Percentiles rank a stretch among this genome's conserved stretches.
Evolutionary conservation across 805 yeast genomes (phyloP).

Genomic region (Scheffersomyces coipomensis): DNA sequence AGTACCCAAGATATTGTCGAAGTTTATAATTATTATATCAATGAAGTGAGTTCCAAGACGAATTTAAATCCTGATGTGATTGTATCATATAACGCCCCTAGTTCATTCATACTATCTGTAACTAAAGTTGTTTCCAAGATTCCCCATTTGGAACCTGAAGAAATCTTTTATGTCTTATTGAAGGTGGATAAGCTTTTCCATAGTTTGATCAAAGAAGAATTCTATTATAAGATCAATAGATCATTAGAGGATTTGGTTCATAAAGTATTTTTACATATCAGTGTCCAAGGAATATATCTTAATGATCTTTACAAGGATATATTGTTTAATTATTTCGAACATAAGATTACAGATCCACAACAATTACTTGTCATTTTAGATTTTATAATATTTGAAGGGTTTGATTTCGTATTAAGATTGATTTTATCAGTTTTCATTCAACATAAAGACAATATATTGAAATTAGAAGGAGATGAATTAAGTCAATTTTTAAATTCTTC

Average conservation of each 20-base stretch:
- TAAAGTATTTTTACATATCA: slow-evolving; percentile 28
- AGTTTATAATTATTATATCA: slow-evolving; percentile 30
- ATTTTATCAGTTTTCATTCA: slow-evolving; percentile 20
- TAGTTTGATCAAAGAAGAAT: slow-evolving; percentile 28
- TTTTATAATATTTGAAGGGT: slow-evolving; percentile 39
- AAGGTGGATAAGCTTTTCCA: slow-evolving; percentile 26
- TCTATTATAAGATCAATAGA: slow-evolving; percentile 33
- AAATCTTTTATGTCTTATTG: slow-evolving; percentile 31
- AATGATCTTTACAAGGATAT: slow-evolving; percentile 15
- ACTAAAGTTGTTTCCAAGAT: slow-evolving; percentile 15
- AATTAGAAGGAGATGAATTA: slow-evolving; percentile 23
- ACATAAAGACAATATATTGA: slow-evolving; percentile 13
- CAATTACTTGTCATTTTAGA: slow-evolving; percentile 23
- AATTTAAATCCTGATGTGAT: slow-evolving; percentile 6
- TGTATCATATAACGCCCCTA: slow-evolving; percentile 11
- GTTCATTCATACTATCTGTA: slow-evolving; percentile 20
- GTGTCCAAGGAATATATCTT: slow-evolving; percentile 35
- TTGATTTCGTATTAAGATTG: slow-evolving; percentile 30
- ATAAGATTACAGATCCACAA: slow-evolving; percentile 7
- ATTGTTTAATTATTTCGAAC: slow-evolving; percentile 16
- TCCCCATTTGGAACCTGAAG: slow-evolving; percentile 21
- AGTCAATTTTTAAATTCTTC: slow-evolving; percentile 14
- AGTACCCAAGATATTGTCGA: slow-evolving; percentile 22
- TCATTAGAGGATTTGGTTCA: slow-evolving; percentile 32
- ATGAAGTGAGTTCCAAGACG: slow-evolving; percentile 15